Conservation (phyloP, 2,329 filamentous ascomycete species). For the Beauveria rudraprayagi region DNA sequence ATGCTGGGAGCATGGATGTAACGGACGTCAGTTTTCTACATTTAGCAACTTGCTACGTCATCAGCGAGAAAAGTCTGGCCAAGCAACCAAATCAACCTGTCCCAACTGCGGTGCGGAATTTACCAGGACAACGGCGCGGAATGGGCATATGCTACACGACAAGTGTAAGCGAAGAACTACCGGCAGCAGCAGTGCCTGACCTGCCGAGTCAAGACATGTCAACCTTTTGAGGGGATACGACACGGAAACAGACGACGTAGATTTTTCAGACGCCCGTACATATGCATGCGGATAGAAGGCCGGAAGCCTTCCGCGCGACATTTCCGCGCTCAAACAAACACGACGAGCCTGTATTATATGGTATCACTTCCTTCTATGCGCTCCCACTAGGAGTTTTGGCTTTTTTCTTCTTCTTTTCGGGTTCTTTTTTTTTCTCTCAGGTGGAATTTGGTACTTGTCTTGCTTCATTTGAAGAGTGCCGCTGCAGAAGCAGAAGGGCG, state of each 20-base stretch:
- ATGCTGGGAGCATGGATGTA: conserved; percentile 96
- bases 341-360: background rate
- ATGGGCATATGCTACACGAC: conserved; percentile 77
- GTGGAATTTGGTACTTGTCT: background rate
- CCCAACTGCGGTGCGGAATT: conserved; percentile 91
- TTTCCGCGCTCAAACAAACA: background rate
- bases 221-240: background rate
- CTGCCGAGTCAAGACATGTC: background rate
- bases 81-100: conserved; percentile 80
- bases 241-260: background rate
- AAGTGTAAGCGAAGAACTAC: conserved; percentile 65
- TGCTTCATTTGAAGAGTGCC: background rate
- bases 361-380: background rate
- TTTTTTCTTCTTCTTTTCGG: background rate
- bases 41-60: conserved; percentile 92
- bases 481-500: background rate
- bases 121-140: conserved; percentile 78
- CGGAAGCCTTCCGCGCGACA: background rate
- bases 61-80: conserved; percentile 89
- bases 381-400: background rate
- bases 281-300: background rate
- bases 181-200: conserved; percentile 25
- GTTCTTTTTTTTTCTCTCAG: too few species aligned
- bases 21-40: conserved; percentile 89
- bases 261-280: background rate